Evolutionary conservation across 2,329 filamentous ascomycete species (phyloP), one percentile per base, ranked within the genome.

Genomic region (Aspergillus spinulosporus): DNA sequence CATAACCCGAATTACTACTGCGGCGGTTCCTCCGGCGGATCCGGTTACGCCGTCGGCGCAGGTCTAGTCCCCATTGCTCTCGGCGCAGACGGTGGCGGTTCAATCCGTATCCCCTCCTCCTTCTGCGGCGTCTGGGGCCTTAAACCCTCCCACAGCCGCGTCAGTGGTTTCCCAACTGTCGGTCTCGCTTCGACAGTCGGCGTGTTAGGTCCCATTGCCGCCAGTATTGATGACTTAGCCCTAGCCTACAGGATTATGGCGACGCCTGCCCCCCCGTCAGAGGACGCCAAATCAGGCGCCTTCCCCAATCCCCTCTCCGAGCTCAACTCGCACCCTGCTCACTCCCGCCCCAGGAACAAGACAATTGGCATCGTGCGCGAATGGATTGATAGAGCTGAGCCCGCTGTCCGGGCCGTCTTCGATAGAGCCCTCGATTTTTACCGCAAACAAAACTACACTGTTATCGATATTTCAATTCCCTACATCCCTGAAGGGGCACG

Each of bases 111-210:
- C 37, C 90, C 90, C 0, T 76, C 86, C 0, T 81, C 82, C 32
- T 93, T 89, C 76, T 94, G 90, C 70, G 90, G 90, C 49, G 76
- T 90, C 21, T 96, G 88, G 72, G 91, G 91, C 2, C 80, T 96
- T 57, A 96, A 96, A 73, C 80, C 90, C 1, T 87, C 84, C 0
- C 88, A 94, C 68, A 83, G 87, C 66, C 86, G 91, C 37, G 82
- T 89, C 4, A 82, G 82, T 43, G 78, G 59, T 48, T 77, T 78
- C 3, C 88, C 88, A 0, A 81, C 84, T 1, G 73, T 78, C 11
- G 83, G 83, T 56, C 78, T 85, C 50, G 82, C 82, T 26, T 78
- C 80, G 34, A 88, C 83, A 0, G 86, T 85, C 34, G 84, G 82
- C 54, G 87, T 94, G 12, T 78, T 84, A 5, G 90, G 90, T 0